Percentiles rank a stretch among this genome's conserved stretches.
Conservation (phyloP, 345 rosid genomes). For the Heritiera littoralis region DNA sequence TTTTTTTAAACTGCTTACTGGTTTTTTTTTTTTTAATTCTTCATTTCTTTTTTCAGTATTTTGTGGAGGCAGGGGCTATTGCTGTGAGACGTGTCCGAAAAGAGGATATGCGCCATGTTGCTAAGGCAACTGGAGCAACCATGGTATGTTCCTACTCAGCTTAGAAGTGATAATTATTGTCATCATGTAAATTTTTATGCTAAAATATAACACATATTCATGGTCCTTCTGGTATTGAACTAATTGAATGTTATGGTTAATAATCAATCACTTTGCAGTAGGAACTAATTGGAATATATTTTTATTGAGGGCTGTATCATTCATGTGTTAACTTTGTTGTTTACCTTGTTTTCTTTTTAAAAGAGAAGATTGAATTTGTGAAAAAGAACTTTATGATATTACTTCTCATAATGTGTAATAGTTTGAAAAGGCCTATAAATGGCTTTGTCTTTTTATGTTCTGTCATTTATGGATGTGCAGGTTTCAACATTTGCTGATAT, state of each 20-base stretch:
- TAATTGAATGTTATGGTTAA: neutral
- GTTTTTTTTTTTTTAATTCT: neutral
- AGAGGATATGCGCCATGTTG: constrained; percentile 97
- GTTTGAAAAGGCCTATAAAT: neutral
- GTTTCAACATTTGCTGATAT: constrained; percentile 98
- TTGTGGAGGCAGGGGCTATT: constrained; percentile 95
- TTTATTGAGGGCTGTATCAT: neutral
- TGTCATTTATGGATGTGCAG: constrained; percentile 38
- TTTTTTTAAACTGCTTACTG: constrained; percentile 4
- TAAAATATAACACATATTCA: neutral
- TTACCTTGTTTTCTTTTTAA: neutral
- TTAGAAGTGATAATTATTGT: constrained; percentile 2
- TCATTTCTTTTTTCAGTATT: constrained; percentile 62
- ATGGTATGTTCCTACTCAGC: constrained; percentile 44
- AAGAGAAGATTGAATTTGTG: neutral
- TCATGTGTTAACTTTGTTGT: neutral
- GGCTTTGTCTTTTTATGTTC: neutral
- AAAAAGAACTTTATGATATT: neutral
- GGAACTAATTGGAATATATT: neutral
- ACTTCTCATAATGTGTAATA: neutral
- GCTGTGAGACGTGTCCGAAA: constrained; percentile 96
- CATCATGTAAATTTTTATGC: neutral
- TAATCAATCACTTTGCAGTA: neutral
- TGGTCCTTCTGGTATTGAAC: neutral
- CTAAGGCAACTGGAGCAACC: constrained; percentile 98